Base-by-base conservation (phyloP, 2,329 filamentous ascomycete species). In the Pseudopyrenochaeta lycopersici region DNA sequence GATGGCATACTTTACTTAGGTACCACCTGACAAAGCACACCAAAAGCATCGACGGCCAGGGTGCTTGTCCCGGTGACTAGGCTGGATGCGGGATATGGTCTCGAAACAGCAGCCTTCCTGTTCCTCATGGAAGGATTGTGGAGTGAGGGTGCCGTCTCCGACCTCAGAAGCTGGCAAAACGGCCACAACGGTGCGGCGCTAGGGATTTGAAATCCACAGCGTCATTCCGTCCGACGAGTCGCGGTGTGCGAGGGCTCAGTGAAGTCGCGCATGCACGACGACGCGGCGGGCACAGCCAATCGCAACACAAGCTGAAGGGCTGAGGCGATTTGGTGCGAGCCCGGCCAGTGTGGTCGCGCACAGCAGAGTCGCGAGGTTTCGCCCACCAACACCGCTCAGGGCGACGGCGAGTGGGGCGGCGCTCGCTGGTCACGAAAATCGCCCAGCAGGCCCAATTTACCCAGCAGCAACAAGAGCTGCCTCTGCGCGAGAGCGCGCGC, bases 231-330 rank as follows among this genome's bases (percentile, higher is more conserved):
- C 52, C 48, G 61, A 62, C 51, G 51, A 60, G 59, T 64, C 58
- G 61, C 64, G 61, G 63, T 60, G 62, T 63, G 56, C 56, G 52
- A 38, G 47, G 52, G 38, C 47, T 32, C 58, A 49, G 51, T 49
- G 55, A 65, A 54, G 58, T 66, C 62, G 62, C 55, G 56, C 65
- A 63, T 58, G 63, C 63, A 59, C 58, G 58, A 61, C 56, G 54
- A 60, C 45, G 52, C 57, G 52, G 53, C 51, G 59, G 21, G 43
- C 38, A 35, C 46, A 49, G 59, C 56, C 59, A 62, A 62, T 62
- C 32, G 59, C 44, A 30, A 36, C 31, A 27, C 38, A 29, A 31
- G 48, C 40, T 49, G 47, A 17, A 49, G 29, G 47, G 23, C 36
- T 44, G 45, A 46, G 56, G 39, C 41, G 45, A 55, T 55, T 48